These are phyloP conservation scores for Globisporangium ultimum DNA, from an alignment of 352 stramenopile species.

Conservation along the genomic window DNA sequence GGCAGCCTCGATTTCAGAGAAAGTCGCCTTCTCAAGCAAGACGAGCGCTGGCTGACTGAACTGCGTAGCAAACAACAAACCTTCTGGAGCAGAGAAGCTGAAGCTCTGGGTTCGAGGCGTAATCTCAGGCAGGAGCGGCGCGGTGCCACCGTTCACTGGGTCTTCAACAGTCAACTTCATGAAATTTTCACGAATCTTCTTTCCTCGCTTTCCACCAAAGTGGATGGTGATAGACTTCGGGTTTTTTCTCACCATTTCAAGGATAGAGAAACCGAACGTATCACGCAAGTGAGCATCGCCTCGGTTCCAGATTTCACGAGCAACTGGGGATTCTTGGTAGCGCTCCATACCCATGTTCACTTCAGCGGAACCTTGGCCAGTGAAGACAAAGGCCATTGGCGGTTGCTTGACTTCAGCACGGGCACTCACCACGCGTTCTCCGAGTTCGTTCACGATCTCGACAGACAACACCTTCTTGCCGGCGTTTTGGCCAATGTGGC, in stretches of 20 bases:
- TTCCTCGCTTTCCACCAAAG: slow-evolving; percentile 81
- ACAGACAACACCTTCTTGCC: slow-evolving; percentile 69
- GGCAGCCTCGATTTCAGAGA: slow-evolving; percentile 71
- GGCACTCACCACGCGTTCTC: slow-evolving; percentile 74
- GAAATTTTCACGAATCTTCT: slow-evolving; percentile 83
- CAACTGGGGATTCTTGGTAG: slow-evolving; percentile 64
- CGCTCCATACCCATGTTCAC: slow-evolving; percentile 90
- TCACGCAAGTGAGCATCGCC: slow-evolving; percentile 66
- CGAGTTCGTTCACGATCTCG: slow-evolving; percentile 68
- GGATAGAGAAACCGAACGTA: slow-evolving; percentile 86
- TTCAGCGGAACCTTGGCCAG: slow-evolving; percentile 77
- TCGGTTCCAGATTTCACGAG: slow-evolving; percentile 78
- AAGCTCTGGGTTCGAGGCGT: slow-evolving; percentile 79
- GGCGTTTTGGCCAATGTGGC: slow-evolving; percentile 58
- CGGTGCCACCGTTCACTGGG: slow-evolving; percentile 39
- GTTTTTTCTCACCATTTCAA: slow-evolving; percentile 87
- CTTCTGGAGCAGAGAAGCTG: slow-evolving; percentile 70
- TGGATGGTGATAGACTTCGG: slow-evolving; percentile 80
- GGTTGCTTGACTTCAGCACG: slow-evolving; percentile 66
- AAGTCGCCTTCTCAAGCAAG: slow-evolving; percentile 81
- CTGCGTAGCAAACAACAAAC: slow-evolving; percentile 83
- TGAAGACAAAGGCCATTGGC: slow-evolving; percentile 83
- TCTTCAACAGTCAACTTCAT: slow-evolving; percentile 77
- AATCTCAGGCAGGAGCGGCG: slow-evolving; percentile 78
- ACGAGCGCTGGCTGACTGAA: slow-evolving; percentile 84